A percentile compares a stretch with the other conserved stretches of the same genome.
Evolutionary conservation across 441 rosid species (phyloP).

Genomic region (Raphanus hybrid): DNA sequence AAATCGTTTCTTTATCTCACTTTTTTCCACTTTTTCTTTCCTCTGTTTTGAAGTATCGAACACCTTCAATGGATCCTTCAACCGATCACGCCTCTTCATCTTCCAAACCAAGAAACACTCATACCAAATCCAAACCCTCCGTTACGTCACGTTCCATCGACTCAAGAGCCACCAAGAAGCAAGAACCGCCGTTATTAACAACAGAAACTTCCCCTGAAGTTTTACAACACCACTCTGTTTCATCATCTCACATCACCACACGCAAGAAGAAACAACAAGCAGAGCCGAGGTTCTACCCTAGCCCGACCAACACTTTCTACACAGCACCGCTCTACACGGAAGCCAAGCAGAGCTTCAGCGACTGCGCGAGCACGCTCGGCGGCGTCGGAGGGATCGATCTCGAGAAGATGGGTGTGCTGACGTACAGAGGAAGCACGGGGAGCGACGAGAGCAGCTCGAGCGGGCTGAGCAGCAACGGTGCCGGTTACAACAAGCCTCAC

Average conservation of each 20-base stretch:
- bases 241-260: conserved; percentile 36
- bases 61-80: conserved; percentile 59
- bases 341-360: conserved; percentile 82
- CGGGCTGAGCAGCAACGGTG: conserved; percentile 55
- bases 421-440: conserved; percentile 75
- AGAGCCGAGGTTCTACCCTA: conserved; percentile 52
- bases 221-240: conserved; percentile 48
- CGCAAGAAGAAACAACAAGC: conserved; percentile 40
- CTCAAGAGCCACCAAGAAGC: conserved; percentile 45
- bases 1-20: background rate
- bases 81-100: conserved; percentile 47
- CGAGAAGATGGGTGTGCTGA: conserved; percentile 61
- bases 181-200: conserved; percentile 30
- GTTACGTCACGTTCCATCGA: conserved; percentile 48
- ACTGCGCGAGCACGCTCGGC: conserved; percentile 54
- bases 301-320: conserved; percentile 71
- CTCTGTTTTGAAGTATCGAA: conserved; percentile 42
- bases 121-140: conserved; percentile 40
- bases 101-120: conserved; percentile 48
- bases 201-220: conserved; percentile 48
- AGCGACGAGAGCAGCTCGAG: conserved; percentile 93
- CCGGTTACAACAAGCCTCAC: conserved; percentile 84
- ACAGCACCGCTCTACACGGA: conserved; percentile 58
- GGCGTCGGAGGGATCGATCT: conserved; percentile 51
- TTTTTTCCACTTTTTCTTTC: conserved; percentile 15